Base-by-base conservation (phyloP, 1,284 basidiomycete genomes). In the Volvariella volvacea region DNA sequence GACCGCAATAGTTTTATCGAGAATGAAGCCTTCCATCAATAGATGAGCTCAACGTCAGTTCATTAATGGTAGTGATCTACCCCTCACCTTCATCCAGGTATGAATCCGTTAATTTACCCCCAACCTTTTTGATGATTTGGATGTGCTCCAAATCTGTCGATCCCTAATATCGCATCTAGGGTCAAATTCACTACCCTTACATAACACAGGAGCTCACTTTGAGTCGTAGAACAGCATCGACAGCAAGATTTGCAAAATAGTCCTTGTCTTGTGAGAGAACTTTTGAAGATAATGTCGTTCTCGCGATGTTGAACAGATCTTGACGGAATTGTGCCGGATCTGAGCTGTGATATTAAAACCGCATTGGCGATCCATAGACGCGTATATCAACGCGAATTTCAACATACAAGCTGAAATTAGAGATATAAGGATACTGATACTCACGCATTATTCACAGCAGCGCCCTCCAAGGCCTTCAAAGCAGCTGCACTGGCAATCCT, bases 71-170 rank as follows among this genome's bases (percentile, higher is more conserved):
- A 28, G 25, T 12, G n/a, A n/a, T 12, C 25, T 28, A 12, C 25
- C 12, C 6, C 25, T 12, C 52, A 83, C 89, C 94, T 71, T 99
- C 95, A 60, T 97, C 94, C 39, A 99, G 82, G 71, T 99, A 99
- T 14, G 92, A 96, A 60, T 99, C 95, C 4, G 93, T 96, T 51
- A 99, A 78, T 70, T 99, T 99, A 48, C 96, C 96, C 48, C 96
- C 96, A 30, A 92, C 89, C 70, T 98, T 98, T 76, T 99, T 99
- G 74, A 99, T 99, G 66, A 99, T 89, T 68, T 99, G 96, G 53
- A 99, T 98, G 63, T 99, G 94, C 56, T 99, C 96, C 20, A 99
- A 73, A 69, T 99, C 89, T 45, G 92, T 95, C 30, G 92, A 95
- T 21, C 93, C 93, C 86, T 91, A 53, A 31, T 15, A 43, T 20